Conservation (phyloP, 192 early-diverging fungal genomes). For the Entomortierella beljakovae region DNA sequence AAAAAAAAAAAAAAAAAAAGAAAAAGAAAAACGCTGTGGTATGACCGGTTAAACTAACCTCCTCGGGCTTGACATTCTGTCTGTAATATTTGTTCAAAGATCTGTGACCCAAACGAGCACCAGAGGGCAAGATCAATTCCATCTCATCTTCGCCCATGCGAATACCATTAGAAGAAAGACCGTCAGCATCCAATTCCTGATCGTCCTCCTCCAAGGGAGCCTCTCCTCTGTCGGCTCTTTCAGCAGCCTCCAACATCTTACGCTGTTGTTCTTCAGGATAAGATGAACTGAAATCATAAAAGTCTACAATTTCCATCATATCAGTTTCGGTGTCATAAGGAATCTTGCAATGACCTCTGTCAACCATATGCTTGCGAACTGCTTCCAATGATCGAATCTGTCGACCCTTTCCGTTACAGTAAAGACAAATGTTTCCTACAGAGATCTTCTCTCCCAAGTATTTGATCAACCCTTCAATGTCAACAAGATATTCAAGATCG, state of each 20-base stretch:
- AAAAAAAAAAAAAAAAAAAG: background rate
- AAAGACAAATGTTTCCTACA: conserved; percentile 95
- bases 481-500: conserved; percentile 93
- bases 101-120: conserved; percentile 85
- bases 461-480: conserved; percentile 87
- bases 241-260: conserved; percentile 55
- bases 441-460: conserved; percentile 96
- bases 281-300: conserved; percentile 94
- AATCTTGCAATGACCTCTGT: conserved; percentile 97
- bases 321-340: conserved; percentile 95
- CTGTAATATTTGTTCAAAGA: conserved; percentile 85
- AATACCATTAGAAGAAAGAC: conserved; percentile 48
- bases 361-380: conserved; percentile 94
- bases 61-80: conserved; percentile 78
- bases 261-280: conserved; percentile 74
- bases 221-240: conserved; percentile 53
- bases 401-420: conserved; percentile 93
- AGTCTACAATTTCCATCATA: conserved; percentile 91
- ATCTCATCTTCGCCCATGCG: conserved; percentile 82
- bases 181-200: conserved; percentile 51
- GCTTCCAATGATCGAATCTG: conserved; percentile 88
- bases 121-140: conserved; percentile 89
- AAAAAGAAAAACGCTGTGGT: no score
- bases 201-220: conserved; percentile 63
- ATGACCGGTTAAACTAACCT: conserved; percentile 58